phyloP scores from a whole-genome alignment of 2,329 filamentous ascomycete genomes.

The Fusarium sp. region DNA sequence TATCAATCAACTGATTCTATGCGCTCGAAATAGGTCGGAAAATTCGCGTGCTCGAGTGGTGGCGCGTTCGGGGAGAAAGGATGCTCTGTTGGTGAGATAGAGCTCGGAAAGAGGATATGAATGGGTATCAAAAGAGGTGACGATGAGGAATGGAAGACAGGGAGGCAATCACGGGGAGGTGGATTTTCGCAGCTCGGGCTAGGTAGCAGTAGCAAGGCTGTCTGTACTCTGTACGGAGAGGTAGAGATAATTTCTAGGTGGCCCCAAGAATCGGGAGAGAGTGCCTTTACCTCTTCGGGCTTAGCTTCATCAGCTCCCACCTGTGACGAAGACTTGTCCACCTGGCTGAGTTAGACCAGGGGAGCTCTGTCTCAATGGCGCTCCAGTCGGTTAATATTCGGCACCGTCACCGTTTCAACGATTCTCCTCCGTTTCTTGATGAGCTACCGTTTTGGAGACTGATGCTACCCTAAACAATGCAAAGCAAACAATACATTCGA shows the following conservation, averaged over 20 bases:
- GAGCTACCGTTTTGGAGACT: slow-evolving; percentile 5
- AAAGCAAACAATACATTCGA: background rate
- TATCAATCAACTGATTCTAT: slow-evolving; percentile 52
- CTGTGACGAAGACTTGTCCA: slow-evolving; percentile 27
- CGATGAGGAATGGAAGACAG: slow-evolving; percentile 47
- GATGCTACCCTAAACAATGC: slow-evolving; percentile 11
- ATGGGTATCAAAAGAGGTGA: slow-evolving; percentile 52
- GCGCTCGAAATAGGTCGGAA: slow-evolving; percentile 43
- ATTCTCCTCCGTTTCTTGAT: background rate
- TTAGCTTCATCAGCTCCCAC: slow-evolving; percentile 37
- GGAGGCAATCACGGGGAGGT: slow-evolving; percentile 48
- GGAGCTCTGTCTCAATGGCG: slow-evolving; percentile 17
- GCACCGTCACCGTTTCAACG: slow-evolving; percentile 9
- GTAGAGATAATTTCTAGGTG: slow-evolving; percentile 53
- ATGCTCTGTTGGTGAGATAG: slow-evolving; percentile 36
- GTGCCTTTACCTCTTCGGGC: slow-evolving; percentile 34
- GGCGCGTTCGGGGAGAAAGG: slow-evolving; percentile 27
- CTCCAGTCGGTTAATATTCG: slow-evolving; percentile 40
- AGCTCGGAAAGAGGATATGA: slow-evolving; percentile 41
- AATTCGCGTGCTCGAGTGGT: slow-evolving; percentile 36
- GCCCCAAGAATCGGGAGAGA: slow-evolving; percentile 45
- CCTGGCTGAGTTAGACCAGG: slow-evolving; percentile 33
- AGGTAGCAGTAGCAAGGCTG: slow-evolving; percentile 42
- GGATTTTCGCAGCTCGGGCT: slow-evolving; percentile 50
- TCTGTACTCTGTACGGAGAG: slow-evolving; percentile 29